phyloP scores from a whole-genome alignment of 208 protist species.

The Wallacemonas sp. region DNA sequence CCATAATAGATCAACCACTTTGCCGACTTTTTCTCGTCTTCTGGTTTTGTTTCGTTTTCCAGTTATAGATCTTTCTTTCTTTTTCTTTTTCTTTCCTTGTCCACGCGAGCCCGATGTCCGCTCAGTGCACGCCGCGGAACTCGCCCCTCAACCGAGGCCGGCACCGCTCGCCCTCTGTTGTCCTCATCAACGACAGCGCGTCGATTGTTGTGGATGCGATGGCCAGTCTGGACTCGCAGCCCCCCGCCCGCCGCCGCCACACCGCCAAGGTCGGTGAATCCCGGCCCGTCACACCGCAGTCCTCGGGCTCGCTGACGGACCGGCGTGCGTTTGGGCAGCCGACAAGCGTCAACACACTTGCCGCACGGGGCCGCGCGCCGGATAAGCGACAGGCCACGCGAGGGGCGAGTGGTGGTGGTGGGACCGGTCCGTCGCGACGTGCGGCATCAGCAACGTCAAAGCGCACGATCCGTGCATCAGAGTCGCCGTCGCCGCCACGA shows the following conservation, averaged over 20 bases:
- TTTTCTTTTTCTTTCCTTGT: slow-evolving; percentile 6
- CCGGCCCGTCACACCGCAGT: slow-evolving; percentile 1
- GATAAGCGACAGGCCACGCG: no score
- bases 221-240: slow-evolving; percentile 4
- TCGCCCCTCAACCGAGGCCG: background rate
- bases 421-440: no score
- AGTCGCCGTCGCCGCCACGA: background rate
- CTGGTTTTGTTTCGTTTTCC: background rate
- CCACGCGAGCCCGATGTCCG: background rate
- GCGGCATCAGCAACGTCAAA: no score
- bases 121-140: background rate
- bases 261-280: slow-evolving; percentile 1
- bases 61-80: slow-evolving; percentile 11
- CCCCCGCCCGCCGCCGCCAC: slow-evolving; percentile 1
- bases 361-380: no score
- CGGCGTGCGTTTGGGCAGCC: background rate
- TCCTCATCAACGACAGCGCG: slow-evolving; percentile 8
- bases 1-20: no score
- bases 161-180: slow-evolving; percentile 5
- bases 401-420: no score
- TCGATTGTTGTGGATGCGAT: background rate
- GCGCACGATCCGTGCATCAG: no score
- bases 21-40: background rate
- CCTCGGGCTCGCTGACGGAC: background rate
- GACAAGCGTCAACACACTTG: background rate